Conservation (phyloP, 2,329 filamentous ascomycete species). For the Epichloe coenophiala region DNA sequence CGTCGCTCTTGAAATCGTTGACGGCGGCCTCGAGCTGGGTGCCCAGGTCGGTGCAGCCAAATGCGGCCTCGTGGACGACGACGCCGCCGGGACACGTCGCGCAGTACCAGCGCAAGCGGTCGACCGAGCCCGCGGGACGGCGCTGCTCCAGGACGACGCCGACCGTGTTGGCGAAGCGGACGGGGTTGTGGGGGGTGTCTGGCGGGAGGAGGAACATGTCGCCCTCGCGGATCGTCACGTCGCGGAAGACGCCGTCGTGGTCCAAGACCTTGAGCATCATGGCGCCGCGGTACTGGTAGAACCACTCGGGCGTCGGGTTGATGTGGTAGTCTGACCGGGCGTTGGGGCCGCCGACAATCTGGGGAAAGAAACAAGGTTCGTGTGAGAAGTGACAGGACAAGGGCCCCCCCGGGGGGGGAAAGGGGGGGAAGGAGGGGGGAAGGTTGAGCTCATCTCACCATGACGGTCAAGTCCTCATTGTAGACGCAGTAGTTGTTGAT, state of each 20-base stretch:
- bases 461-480: constrained; percentile 69
- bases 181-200: constrained; percentile 95
- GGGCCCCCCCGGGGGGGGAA: too few species aligned
- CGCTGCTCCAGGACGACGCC: constrained; percentile 84
- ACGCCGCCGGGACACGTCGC: constrained; percentile 39
- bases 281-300: constrained; percentile 87
- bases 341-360: constrained; percentile 75
- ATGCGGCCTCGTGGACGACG: constrained; percentile 73
- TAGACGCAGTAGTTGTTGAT: constrained; percentile 98
- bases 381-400: not conserved
- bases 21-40: constrained; percentile 92
- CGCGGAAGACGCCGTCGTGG: constrained; percentile 48
- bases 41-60: constrained; percentile 81
- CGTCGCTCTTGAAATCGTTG: constrained; percentile 57
- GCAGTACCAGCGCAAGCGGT: constrained; percentile 89
- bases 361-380: too few species aligned
- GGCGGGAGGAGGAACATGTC: constrained; percentile 85
- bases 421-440: too few species aligned
- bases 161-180: constrained; percentile 87
- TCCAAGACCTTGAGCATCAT: constrained; percentile 94
- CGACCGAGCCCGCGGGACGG: constrained; percentile 54
- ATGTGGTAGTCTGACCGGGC: constrained; percentile 97
- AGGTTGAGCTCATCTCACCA: constrained; percentile 33
- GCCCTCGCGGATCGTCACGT: constrained; percentile 82
- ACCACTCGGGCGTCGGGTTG: constrained; percentile 92